These are phyloP conservation scores for Takakia lepidozioides DNA, from an alignment of 225 moss, liverwort and hornwort species.

Conservation along the genomic window DNA sequence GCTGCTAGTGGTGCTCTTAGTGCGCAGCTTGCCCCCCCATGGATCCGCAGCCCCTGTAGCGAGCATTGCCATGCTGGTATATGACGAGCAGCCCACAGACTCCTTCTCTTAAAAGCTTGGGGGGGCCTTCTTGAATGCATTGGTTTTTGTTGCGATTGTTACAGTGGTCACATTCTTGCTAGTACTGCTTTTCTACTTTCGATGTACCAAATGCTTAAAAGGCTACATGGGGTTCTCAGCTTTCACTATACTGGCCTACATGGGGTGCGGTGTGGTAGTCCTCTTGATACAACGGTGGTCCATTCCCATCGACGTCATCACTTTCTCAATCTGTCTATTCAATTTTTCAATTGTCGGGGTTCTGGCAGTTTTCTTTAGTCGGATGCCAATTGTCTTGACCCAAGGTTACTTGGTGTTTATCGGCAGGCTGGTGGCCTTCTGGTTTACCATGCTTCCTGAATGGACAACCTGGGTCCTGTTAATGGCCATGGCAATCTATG, in stretches of 20 bases:
- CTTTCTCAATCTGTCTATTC: constrained; percentile 50
- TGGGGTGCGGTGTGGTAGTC: constrained; percentile 71
- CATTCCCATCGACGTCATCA: constrained; percentile 70
- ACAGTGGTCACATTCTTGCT: constrained; percentile 81
- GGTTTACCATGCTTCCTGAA: constrained; percentile 95
- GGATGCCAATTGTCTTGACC: constrained; percentile 86
- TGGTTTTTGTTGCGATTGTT: constrained; percentile 81
- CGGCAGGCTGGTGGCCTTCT: constrained; percentile 87
- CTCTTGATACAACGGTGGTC: constrained; percentile 60
- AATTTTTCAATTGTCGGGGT: constrained; percentile 94
- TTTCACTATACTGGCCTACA: constrained; percentile 80
- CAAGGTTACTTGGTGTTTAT: constrained; percentile 85
- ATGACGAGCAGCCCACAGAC: constrained; percentile 81
- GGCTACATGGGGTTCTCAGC: constrained; percentile 91
- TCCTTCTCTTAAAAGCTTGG: constrained; percentile 81
- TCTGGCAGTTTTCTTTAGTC: constrained; percentile 80
- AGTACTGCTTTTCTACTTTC: constrained; percentile 77
- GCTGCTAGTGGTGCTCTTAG: constrained; percentile 83
- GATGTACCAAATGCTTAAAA: constrained; percentile 65
- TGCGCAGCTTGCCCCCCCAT: constrained; percentile 67
- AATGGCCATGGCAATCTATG: constrained; percentile 91
- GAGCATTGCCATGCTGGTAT: constrained; percentile 87
- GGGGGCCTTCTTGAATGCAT: constrained; percentile 81
- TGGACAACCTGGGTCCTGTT: constrained; percentile 98
- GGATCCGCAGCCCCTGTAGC: constrained; percentile 58